Percentiles rank a stretch among this genome's conserved stretches.
These are phyloP conservation scores for Globisporangium okanoganense DNA, from an alignment of 352 stramenopile genomes.

Conservation along the genomic window DNA sequence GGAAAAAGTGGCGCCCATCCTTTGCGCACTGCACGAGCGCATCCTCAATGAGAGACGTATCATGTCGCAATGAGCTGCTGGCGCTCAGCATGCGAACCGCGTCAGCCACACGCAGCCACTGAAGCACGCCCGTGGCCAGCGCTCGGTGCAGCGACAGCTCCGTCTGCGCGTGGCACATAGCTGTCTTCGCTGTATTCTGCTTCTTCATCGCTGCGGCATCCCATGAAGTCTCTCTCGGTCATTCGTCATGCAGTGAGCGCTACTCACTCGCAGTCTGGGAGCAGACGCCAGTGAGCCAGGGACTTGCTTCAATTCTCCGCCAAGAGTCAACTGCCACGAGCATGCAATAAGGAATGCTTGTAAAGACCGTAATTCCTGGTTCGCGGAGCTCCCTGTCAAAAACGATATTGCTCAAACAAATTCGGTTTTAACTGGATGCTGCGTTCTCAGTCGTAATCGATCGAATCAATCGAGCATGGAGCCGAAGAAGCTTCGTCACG, in stretches of 20 bases:
- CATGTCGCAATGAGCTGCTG: neutral
- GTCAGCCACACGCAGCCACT: conserved; percentile 3
- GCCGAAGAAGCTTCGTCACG: too few relatives aligned
- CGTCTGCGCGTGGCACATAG: neutral
- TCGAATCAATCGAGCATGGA: too few relatives aligned
- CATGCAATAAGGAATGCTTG: neutral
- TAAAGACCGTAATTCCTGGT: neutral
- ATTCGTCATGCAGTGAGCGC: neutral
- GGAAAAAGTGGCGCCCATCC: conserved; percentile 10
- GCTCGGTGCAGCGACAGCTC: neutral
- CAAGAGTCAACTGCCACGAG: neutral
- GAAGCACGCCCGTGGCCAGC: neutral
- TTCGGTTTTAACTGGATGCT: too few relatives aligned
- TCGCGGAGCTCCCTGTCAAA: neutral
- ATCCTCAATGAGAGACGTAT: neutral
- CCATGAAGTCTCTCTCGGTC: neutral
- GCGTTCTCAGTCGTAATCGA: too few relatives aligned
- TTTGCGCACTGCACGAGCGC: conserved; percentile 4
- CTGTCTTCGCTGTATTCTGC: neutral
- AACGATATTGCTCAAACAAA: too few relatives aligned
- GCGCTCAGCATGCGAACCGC: conserved; percentile 3
- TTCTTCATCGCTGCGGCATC: conserved; percentile 1
- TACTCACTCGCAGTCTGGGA: neutral
- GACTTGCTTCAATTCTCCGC: neutral
- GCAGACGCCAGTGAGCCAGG: neutral